Conservation (phyloP, 306 rosid genomes). For the Cicer yamashitae region DNA sequence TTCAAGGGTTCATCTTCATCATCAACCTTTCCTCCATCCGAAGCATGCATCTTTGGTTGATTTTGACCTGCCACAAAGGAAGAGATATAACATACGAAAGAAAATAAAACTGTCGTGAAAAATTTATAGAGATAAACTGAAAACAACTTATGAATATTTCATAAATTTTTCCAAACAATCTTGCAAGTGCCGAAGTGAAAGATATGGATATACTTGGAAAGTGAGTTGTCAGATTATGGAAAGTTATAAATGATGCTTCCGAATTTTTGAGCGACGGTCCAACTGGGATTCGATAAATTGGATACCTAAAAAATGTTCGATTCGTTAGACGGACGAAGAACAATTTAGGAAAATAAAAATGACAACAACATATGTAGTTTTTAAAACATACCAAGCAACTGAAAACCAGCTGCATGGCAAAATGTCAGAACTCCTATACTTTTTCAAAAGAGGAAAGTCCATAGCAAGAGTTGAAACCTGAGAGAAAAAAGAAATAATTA, state of each 20-base stretch:
- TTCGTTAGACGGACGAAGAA: constrained; percentile 22
- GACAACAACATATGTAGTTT: constrained; percentile 2
- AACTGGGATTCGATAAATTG: constrained; percentile 64
- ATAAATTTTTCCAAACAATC: too few species aligned
- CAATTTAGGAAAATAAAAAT: background rate
- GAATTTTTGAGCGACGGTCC: constrained; percentile 57
- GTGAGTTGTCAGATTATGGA: constrained; percentile 55
- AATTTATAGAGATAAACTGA: too few species aligned
- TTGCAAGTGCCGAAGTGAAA: background rate
- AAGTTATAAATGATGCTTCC: constrained; percentile 69
- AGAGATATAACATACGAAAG: constrained; percentile 8
- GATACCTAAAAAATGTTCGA: constrained; percentile 62
- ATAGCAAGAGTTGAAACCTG: constrained; percentile 61
- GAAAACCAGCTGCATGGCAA: constrained; percentile 65
- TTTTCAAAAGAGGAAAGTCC: constrained; percentile 53
- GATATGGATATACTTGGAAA: constrained; percentile 48
- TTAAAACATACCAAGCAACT: constrained; percentile 63
- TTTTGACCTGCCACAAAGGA: constrained; percentile 44
- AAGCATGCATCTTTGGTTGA: constrained; percentile 42
- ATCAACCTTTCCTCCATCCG: background rate
- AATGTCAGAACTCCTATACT: constrained; percentile 61
- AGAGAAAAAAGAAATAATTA: constrained; percentile 24
- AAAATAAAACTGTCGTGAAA: background rate
- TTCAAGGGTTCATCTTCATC: constrained; percentile 36
- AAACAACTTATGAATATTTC: too few species aligned